A percentile compares a stretch with the other conserved stretches of the same genome.
Conservation (phyloP, 2,329 filamentous ascomycete species). For the Thelonectria discophora region DNA sequence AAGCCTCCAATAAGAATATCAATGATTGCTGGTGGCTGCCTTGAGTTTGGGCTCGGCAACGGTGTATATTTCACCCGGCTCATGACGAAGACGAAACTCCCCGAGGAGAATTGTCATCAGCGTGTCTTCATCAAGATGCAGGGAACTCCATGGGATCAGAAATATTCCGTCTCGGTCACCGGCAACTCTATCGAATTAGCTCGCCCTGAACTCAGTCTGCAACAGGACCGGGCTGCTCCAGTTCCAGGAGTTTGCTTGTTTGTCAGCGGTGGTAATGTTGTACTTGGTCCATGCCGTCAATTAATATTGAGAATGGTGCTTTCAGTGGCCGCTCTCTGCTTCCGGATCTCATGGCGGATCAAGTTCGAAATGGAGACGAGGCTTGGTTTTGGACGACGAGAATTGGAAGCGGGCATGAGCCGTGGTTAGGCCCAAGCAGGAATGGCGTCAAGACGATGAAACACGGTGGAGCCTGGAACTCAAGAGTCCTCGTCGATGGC, state of each 20-base stretch:
- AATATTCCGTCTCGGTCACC: neutral
- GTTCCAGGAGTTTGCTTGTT: slow-evolving; percentile 11
- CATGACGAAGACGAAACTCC: neutral
- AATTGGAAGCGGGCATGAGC: slow-evolving; percentile 13
- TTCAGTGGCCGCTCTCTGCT: neutral
- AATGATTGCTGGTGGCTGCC: too few species aligned
- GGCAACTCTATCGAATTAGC: slow-evolving; percentile 1
- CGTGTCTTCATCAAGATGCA: neutral
- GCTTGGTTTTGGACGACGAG: neutral
- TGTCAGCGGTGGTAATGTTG: neutral
- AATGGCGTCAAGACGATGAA: slow-evolving; percentile 36
- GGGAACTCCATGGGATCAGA: neutral
- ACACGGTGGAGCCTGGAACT: slow-evolving; percentile 34
- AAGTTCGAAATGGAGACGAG: neutral
- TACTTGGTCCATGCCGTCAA: neutral
- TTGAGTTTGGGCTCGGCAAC: neutral
- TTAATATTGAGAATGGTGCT: neutral
- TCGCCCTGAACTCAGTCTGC: neutral
- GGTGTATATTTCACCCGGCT: neutral
- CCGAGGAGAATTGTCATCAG: too few species aligned
- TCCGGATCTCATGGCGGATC: neutral
- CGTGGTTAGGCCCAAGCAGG: slow-evolving; percentile 20
- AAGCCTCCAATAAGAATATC: too few species aligned
- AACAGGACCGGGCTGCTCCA: slow-evolving; percentile 5
- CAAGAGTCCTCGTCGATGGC: neutral